A percentile compares a stretch with the other conserved stretches of the same genome.
Evolutionary conservation across 257 asterid species (phyloP).

Genomic region (Rauvolfia tetraphylla): DNA sequence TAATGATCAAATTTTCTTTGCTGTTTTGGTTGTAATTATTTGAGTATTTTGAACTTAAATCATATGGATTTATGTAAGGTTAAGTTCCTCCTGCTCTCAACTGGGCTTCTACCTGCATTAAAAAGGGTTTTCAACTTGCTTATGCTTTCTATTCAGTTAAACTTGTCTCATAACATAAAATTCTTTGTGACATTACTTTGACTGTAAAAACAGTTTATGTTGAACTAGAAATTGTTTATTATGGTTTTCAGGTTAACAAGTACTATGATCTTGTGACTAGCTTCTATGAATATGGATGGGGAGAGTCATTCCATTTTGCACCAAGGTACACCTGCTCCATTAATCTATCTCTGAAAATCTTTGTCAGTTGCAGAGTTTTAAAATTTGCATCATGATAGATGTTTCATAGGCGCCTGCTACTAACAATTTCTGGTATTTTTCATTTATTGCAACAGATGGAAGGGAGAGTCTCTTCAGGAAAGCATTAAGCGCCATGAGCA

Average conservation of each 20-base stretch:
- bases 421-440: neutral
- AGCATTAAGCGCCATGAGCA: conserved; percentile 95
- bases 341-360: neutral
- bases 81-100: neutral
- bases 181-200: neutral
- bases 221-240: neutral
- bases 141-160: neutral
- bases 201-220: neutral
- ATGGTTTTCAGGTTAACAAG: conserved; percentile 72
- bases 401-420: neutral
- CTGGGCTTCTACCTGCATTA: neutral
- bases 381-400: neutral
- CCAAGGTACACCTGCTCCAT: conserved; percentile 47
- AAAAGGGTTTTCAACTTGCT: neutral
- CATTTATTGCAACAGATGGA: conserved; percentile 51
- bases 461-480: conserved; percentile 87
- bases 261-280: conserved; percentile 98
- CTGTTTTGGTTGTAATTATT: neutral
- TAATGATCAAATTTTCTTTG: neutral
- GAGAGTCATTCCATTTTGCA: conserved; percentile 97
- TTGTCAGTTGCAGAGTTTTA: neutral
- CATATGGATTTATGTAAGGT: neutral
- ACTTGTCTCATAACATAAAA: neutral
- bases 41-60: neutral
- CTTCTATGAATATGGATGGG: conserved; percentile 99